Evolutionary conservation across 768 basidiomycete genomes (phyloP).

Genomic region (Gymnopilus dilepis): DNA sequence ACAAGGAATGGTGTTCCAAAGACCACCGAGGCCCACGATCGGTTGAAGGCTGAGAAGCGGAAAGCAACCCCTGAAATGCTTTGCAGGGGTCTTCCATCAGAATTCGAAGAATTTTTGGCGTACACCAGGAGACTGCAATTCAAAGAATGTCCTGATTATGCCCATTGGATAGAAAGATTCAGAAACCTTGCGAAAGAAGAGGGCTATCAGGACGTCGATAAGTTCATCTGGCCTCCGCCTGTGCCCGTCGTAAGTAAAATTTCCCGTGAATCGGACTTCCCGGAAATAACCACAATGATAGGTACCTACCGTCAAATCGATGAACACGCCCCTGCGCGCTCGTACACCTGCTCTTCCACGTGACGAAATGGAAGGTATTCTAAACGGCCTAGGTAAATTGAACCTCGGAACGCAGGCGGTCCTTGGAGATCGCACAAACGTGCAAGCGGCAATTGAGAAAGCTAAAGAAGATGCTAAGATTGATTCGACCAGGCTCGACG

Average conservation of each 20-base stretch:
- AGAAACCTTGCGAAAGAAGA: conserved; percentile 60
- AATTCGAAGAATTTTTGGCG: conserved; percentile 78
- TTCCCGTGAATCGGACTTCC: background rate
- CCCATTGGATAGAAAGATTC: conserved; percentile 68
- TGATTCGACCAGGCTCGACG: conserved; percentile 23
- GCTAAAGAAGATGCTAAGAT: conserved; percentile 37
- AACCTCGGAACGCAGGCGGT: conserved; percentile 56
- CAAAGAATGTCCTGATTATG: conserved; percentile 72
- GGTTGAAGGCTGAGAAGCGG: conserved; percentile 68
- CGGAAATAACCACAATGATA: conserved; percentile 1
- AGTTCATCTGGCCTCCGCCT: conserved; percentile 79
- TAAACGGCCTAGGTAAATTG: conserved; percentile 64
- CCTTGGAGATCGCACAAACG: conserved; percentile 57
- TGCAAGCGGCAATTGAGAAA: conserved; percentile 42
- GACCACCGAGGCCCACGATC: conserved; percentile 64
- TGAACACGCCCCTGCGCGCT: conserved; percentile 41
- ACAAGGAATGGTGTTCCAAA: conserved; percentile 83
- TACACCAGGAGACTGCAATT: conserved; percentile 76
- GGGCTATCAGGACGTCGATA: conserved; percentile 62
- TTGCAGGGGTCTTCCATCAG: conserved; percentile 68
- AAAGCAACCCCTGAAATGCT: conserved; percentile 66
- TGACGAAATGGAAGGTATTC: conserved; percentile 57
- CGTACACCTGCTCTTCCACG: conserved; percentile 41
- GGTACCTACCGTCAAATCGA: conserved; percentile 33
- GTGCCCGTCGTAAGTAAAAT: conserved; percentile 34